A percentile compares a stretch with the other conserved stretches of the same genome.
phyloP scores from a whole-genome alignment of 345 rosid genomes.

The Gossypium ekmanianum region DNA sequence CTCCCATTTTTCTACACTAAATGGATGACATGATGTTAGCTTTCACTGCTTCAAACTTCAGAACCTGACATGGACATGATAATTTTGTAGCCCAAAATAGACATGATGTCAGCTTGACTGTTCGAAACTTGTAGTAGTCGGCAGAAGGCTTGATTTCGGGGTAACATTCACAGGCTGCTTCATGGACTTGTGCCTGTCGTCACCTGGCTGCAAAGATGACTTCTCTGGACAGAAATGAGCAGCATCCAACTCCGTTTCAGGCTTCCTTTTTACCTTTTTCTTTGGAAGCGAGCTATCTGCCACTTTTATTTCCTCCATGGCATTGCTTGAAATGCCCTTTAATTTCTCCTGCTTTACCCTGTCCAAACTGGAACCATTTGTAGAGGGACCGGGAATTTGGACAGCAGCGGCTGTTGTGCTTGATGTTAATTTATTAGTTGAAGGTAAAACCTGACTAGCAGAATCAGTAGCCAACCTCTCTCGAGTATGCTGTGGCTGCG shows the following conservation, averaged over 20 bases:
- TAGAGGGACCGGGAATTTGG: slow-evolving; percentile 36
- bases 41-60: slow-evolving; percentile 37
- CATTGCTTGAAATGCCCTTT: slow-evolving; percentile 40
- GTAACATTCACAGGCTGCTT: slow-evolving; percentile 31
- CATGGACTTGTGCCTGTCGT: slow-evolving; percentile 35
- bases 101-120: slow-evolving; percentile 41
- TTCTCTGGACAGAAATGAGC: slow-evolving; percentile 36
- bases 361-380: slow-evolving; percentile 35
- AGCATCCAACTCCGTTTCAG: slow-evolving; percentile 43
- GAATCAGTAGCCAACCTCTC: slow-evolving; percentile 38
- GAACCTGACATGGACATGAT: neutral
- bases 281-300: slow-evolving; percentile 35
- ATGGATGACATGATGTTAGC: slow-evolving; percentile 26
- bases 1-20: slow-evolving; percentile 8
- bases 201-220: slow-evolving; percentile 23
- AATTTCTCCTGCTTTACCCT: slow-evolving; percentile 50
- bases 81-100: neutral
- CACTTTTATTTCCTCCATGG: slow-evolving; percentile 42
- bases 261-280: slow-evolving; percentile 60
- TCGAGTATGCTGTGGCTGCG: slow-evolving; percentile 37
- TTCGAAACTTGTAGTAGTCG: slow-evolving; percentile 36
- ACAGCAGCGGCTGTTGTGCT: slow-evolving; percentile 30
- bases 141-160: slow-evolving; percentile 34
- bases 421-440: slow-evolving; percentile 35
- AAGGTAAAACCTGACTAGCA: slow-evolving; percentile 33